Conservation (phyloP, 495 filamentous ascomycete genomes). For the Neurospora terricola region DNA sequence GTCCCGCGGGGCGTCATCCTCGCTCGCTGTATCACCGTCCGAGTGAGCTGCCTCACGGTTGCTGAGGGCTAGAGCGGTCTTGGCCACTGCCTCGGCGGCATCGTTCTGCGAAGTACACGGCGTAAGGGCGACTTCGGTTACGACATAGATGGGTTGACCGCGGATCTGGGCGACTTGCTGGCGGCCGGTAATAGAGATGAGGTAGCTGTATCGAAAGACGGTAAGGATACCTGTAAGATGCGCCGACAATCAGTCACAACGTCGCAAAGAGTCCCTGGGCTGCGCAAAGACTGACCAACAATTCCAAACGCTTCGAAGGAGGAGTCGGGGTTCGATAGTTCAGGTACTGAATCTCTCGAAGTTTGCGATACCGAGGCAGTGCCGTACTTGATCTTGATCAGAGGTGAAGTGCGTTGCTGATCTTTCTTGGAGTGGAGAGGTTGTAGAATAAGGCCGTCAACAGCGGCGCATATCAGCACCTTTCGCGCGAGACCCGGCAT, state of each 20-base stretch:
- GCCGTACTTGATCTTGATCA: constrained; percentile 66
- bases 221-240: constrained; percentile 52
- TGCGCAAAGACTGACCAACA: constrained; percentile 51
- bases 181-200: constrained; percentile 73
- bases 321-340: constrained; percentile 23
- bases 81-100: constrained; percentile 57
- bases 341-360: constrained; percentile 24
- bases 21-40: constrained; percentile 20
- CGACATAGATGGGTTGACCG: constrained; percentile 70
- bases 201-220: constrained; percentile 62
- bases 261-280: constrained; percentile 55
- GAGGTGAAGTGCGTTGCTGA: constrained; percentile 34
- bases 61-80: constrained; percentile 45
- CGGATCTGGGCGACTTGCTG: constrained; percentile 81
- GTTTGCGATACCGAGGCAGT: constrained; percentile 41
- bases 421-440: constrained; percentile 44
- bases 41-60: constrained; percentile 23
- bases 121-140: constrained; percentile 79
- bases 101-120: constrained; percentile 68
- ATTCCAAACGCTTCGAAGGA: constrained; percentile 74
- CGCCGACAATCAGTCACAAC: constrained; percentile 56
- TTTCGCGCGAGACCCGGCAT: constrained; percentile 76
- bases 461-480: constrained; percentile 67
- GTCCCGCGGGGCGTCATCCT: constrained; percentile 26
- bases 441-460: constrained; percentile 79